Evolutionary conservation across 495 filamentous ascomycete species (phyloP).

Genomic region (Penicillium bovifimosum): DNA sequence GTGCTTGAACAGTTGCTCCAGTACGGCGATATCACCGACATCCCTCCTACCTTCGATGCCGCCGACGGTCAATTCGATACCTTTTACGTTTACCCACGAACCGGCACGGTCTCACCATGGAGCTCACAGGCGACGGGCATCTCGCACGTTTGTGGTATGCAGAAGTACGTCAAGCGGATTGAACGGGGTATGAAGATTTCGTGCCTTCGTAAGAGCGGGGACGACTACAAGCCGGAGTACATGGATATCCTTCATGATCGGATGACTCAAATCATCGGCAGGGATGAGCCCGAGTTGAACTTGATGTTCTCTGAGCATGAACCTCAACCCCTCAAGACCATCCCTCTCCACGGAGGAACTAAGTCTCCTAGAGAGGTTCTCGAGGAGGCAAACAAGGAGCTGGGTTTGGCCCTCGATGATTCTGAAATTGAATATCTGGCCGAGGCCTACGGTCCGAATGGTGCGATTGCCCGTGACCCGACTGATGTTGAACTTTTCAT

Average conservation of each 20-base stretch:
- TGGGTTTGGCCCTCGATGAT: constrained; percentile 80
- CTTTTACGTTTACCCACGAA: constrained; percentile 71
- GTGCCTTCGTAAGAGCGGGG: constrained; percentile 36
- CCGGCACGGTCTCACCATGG: constrained; percentile 90
- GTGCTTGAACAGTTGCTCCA: constrained; percentile 56
- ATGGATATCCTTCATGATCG: constrained; percentile 77
- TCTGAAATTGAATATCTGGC: constrained; percentile 93
- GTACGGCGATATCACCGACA: constrained; percentile 54
- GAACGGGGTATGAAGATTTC: constrained; percentile 78
- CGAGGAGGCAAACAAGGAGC: constrained; percentile 71
- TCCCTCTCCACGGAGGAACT: constrained; percentile 60
- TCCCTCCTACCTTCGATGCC: constrained; percentile 38
- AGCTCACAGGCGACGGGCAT: constrained; percentile 94
- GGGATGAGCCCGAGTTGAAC: constrained; percentile 58
- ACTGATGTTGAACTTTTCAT: constrained; percentile 96
- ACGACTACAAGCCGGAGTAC: constrained; percentile 49
- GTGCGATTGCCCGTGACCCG: constrained; percentile 61
- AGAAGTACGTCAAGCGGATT: constrained; percentile 67
- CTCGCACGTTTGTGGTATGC: constrained; percentile 82
- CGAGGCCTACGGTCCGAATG: constrained; percentile 69
- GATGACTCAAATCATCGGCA: constrained; percentile 80
- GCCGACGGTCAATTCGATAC: constrained; percentile 42
- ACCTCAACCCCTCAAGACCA: constrained; percentile 62
- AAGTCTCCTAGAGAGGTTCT: constrained; percentile 64
- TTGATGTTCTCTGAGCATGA: constrained; percentile 74